These are phyloP conservation scores for Jackrogersella minutella DNA, from an alignment of 495 filamentous ascomycete species.

Conservation along the genomic window DNA sequence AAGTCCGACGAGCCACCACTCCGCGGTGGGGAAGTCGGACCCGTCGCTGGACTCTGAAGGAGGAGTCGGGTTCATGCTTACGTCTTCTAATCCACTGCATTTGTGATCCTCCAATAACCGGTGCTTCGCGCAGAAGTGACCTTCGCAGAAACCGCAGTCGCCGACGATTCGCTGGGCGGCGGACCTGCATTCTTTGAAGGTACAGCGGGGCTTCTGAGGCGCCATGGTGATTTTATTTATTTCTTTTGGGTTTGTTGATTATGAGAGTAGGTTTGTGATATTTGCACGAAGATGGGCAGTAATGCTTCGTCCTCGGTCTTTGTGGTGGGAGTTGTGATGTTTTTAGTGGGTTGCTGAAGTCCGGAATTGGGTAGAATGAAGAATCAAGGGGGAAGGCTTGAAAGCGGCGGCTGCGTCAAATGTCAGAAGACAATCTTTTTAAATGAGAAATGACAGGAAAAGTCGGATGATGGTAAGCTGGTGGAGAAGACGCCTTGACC, in stretches of 20 bases:
- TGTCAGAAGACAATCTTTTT: conserved; percentile 34
- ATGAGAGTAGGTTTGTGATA: background rate
- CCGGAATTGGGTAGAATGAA: conserved; percentile 37
- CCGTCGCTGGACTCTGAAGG: conserved; percentile 5
- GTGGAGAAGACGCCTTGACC: conserved; percentile 42
- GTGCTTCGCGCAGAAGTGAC: conserved; percentile 94
- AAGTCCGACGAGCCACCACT: conserved; percentile 62
- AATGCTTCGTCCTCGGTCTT: conserved; percentile 12
- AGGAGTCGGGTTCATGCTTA: conserved; percentile 51
- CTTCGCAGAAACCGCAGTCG: conserved; percentile 93
- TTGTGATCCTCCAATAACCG: conserved; percentile 91
- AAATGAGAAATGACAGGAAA: conserved; percentile 29
- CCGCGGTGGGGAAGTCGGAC: conserved; percentile 3
- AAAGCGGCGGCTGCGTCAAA: conserved; percentile 25
- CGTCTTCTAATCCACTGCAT: conserved; percentile 91
- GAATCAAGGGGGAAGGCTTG: conserved; percentile 45
- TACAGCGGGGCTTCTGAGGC: conserved; percentile 85
- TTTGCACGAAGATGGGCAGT: background rate
- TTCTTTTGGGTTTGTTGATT: background rate
- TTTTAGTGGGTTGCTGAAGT: conserved; percentile 36
- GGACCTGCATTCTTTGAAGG: conserved; percentile 85
- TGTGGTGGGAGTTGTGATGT: conserved; percentile 22
- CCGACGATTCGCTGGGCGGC: conserved; percentile 90
- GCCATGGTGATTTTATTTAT: conserved; percentile 53
- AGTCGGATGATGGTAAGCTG: conserved; percentile 22